These are phyloP conservation scores for Clavispora santaluciae DNA, from an alignment of 805 yeast genomes.

Conservation along the genomic window DNA sequence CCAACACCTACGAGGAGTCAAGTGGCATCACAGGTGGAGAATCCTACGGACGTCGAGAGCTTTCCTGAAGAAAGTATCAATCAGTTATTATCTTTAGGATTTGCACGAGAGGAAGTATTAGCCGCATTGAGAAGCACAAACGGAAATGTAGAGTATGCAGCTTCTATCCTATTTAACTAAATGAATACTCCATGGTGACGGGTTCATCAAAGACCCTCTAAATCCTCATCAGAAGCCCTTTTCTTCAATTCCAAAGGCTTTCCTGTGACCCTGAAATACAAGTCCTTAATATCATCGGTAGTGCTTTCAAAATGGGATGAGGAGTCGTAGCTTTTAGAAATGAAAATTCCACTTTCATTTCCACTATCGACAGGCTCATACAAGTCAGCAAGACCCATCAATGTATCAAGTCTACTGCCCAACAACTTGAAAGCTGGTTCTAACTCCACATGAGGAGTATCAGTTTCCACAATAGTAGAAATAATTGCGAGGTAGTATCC, in stretches of 20 bases:
- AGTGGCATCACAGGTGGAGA: background rate
- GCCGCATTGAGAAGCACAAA: conserved; percentile 59
- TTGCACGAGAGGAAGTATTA: conserved; percentile 57
- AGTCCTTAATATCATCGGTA: conserved; percentile 94
- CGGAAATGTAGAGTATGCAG: conserved; percentile 85
- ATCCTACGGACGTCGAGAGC: background rate
- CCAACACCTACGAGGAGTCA: background rate
- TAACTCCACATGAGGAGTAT: conserved; percentile 84
- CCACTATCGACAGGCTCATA: conserved; percentile 89
- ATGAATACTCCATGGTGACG: background rate
- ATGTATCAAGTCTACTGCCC: conserved; percentile 73
- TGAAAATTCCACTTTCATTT: conserved; percentile 65
- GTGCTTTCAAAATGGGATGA: conserved; percentile 93
- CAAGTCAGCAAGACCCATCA: conserved; percentile 91
- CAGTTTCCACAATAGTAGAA: conserved; percentile 92
- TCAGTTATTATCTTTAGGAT: conserved; percentile 62
- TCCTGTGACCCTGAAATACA: conserved; percentile 88
- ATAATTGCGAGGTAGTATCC: conserved; percentile 91
- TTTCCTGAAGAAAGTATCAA: conserved; percentile 21
- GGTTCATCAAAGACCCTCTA: background rate
- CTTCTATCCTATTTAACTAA: conserved; percentile 56
- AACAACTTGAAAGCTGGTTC: conserved; percentile 91
- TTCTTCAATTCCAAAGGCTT: conserved; percentile 83
- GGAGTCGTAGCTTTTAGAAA: conserved; percentile 89
- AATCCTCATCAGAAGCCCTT: conserved; percentile 51